These are phyloP conservation scores for Phytophthora pini DNA, from an alignment of 352 stramenopile species.

Conservation along the genomic window DNA sequence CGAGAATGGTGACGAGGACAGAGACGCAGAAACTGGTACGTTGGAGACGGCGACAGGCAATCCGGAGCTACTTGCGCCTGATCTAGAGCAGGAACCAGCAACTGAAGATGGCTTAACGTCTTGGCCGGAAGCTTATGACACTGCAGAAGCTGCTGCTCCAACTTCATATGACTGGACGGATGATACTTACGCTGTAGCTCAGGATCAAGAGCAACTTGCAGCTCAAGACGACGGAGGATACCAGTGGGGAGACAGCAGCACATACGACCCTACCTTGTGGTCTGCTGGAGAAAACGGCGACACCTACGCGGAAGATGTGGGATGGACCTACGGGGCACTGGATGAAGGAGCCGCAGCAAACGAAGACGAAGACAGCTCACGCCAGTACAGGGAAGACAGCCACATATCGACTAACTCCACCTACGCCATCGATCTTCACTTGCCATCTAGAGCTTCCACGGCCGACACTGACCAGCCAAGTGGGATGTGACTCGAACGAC, in stretches of 20 bases:
- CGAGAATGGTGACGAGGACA: not conserved
- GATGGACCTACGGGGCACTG: slow-evolving; percentile 21
- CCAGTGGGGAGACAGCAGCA: slow-evolving; percentile 12
- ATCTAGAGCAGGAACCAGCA: slow-evolving; percentile 6
- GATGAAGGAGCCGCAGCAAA: slow-evolving; percentile 9
- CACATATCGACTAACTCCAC: slow-evolving; percentile 56
- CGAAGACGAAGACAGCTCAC: slow-evolving; percentile 16
- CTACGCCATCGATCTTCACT: slow-evolving; percentile 62
- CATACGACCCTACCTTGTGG: slow-evolving; percentile 27
- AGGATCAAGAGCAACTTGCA: slow-evolving; percentile 10
- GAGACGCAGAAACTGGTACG: not conserved
- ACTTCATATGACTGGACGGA: slow-evolving; percentile 6
- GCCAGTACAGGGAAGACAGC: not conserved
- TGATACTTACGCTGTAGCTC: not conserved
- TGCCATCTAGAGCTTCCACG: slow-evolving; percentile 26
- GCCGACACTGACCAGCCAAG: slow-evolving; percentile 24
- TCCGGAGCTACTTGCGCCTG: slow-evolving; percentile 12
- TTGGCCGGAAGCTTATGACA: slow-evolving; percentile 1
- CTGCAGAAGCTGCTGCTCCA: not conserved
- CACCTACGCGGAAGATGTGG: slow-evolving; percentile 12
- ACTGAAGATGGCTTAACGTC: not conserved
- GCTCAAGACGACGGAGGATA: not conserved
- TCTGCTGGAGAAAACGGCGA: slow-evolving; percentile 8
- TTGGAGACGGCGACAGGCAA: slow-evolving; percentile 1
- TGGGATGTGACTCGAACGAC: slow-evolving; percentile 16